Evolutionary conservation across 148 eudicot genomes (phyloP).

Genomic region (Fagopyrum homotropicum): DNA sequence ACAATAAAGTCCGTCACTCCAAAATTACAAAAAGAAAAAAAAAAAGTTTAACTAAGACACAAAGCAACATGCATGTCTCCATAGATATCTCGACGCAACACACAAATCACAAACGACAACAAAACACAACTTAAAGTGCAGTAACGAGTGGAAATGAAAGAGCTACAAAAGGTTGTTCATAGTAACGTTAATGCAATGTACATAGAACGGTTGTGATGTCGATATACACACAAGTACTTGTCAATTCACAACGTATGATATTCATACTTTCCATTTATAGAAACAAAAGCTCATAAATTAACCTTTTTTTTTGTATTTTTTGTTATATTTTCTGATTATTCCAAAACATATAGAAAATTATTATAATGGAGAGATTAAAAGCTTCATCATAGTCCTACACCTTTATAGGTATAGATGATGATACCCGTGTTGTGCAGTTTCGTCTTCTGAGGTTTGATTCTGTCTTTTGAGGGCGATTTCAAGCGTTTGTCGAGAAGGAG

Average conservation of each 20-base stretch:
- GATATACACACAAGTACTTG: neutral
- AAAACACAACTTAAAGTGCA: neutral
- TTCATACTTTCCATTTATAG: neutral
- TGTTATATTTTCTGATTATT: neutral
- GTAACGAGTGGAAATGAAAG: neutral
- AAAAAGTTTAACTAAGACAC: neutral
- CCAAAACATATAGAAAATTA: neutral
- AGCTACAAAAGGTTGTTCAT: neutral
- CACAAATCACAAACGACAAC: slow-evolving; percentile 6
- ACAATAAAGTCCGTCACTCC: no score
- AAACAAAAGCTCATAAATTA: neutral
- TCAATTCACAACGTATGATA: neutral
- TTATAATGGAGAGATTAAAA: neutral
- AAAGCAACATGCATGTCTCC: neutral
- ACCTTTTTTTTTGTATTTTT: neutral
- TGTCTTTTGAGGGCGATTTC: no score
- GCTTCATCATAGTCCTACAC: neutral
- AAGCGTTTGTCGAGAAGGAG: no score
- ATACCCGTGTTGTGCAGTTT: no score
- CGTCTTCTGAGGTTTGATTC: no score
- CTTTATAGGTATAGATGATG: no score
- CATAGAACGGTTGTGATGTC: slow-evolving; percentile 6
- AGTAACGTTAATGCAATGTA: neutral
- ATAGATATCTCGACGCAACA: neutral
- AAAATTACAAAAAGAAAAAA: neutral